These are phyloP conservation scores for Bryum argenteum DNA, from an alignment of 225 moss, liverwort and hornwort species.

Conservation along the genomic window DNA sequence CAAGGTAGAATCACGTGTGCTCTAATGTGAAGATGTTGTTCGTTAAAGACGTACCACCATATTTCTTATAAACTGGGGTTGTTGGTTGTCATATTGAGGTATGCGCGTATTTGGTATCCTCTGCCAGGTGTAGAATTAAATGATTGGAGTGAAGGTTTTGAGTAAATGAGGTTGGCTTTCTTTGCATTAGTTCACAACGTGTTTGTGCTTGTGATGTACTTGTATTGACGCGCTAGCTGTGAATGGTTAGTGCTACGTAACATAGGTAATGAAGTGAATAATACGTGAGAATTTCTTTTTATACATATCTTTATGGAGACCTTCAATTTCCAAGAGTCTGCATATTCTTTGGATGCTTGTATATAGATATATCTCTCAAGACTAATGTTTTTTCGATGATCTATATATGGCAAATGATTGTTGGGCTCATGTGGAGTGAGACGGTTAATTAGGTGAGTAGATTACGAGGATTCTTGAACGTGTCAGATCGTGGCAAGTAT, in stretches of 20 bases:
- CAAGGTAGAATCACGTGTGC: constrained; percentile 91
- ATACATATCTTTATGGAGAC: neutral
- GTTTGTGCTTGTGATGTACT: constrained; percentile 75
- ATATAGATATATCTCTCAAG: neutral
- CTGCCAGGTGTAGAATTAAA: neutral
- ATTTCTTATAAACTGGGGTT: constrained; percentile 14
- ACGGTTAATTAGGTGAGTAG: constrained; percentile 61
- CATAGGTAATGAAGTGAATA: constrained; percentile 51
- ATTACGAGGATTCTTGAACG: constrained; percentile 19
- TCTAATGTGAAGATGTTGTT: constrained; percentile 69
- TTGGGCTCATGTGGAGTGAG: constrained; percentile 84
- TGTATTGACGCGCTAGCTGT: constrained; percentile 82
- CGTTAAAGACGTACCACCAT: constrained; percentile 63
- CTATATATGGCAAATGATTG: constrained; percentile 90
- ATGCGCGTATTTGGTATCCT: neutral
- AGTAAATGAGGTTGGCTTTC: no score
- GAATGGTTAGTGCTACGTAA: constrained; percentile 84
- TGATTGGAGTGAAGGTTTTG: neutral
- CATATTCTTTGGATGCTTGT: constrained; percentile 16
- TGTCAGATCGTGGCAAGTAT: constrained; percentile 38
- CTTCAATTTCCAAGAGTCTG: neutral
- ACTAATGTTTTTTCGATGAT: constrained; percentile 19
- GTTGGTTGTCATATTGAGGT: constrained; percentile 8
- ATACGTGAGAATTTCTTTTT: neutral
- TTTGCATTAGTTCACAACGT: constrained; percentile 20